Evolutionary conservation across 768 basidiomycete genomes (phyloP).

Genomic region (Erythrobasidium yunnanense): DNA sequence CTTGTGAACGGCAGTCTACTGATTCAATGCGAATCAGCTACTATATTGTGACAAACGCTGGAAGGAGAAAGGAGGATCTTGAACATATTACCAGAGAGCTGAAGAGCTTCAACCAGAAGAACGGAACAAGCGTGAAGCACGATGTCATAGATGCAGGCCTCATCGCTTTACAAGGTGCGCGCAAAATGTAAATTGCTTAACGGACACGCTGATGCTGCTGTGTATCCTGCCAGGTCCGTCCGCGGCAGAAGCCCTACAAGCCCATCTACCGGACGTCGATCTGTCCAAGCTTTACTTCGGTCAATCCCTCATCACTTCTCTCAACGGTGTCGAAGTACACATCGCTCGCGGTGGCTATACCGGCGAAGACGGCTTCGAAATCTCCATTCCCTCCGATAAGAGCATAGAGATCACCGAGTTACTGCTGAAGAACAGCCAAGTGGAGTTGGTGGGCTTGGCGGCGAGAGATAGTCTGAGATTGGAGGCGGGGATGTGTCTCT

Average conservation of each 20-base stretch:
- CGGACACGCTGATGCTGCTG: not conserved
- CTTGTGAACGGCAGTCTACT: too few species aligned
- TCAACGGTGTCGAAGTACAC: constrained; percentile 47
- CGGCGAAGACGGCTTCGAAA: constrained; percentile 94
- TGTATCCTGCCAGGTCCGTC: constrained; percentile 56
- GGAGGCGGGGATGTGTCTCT: constrained; percentile 93
- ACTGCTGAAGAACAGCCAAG: constrained; percentile 57
- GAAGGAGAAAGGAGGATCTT: constrained; percentile 67
- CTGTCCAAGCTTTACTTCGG: constrained; percentile 69
- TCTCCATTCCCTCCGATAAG: constrained; percentile 27
- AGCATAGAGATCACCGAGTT: constrained; percentile 34
- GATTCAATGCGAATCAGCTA: constrained; percentile 62
- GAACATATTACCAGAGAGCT: constrained; percentile 62
- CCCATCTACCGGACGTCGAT: constrained; percentile 44
- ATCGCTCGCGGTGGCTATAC: constrained; percentile 93
- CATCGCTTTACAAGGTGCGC: constrained; percentile 71
- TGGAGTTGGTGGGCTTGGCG: constrained; percentile 78
- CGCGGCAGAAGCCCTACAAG: constrained; percentile 67
- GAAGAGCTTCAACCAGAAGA: constrained; percentile 61
- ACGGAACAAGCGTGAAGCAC: constrained; percentile 54
- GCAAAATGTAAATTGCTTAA: too few species aligned
- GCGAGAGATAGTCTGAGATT: constrained; percentile 86
- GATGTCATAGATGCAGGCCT: constrained; percentile 75
- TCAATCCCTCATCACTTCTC: constrained; percentile 54
- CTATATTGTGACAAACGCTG: constrained; percentile 96